Base-by-base conservation (phyloP, 768 basidiomycete species). In the Filobasidium wieringae region DNA sequence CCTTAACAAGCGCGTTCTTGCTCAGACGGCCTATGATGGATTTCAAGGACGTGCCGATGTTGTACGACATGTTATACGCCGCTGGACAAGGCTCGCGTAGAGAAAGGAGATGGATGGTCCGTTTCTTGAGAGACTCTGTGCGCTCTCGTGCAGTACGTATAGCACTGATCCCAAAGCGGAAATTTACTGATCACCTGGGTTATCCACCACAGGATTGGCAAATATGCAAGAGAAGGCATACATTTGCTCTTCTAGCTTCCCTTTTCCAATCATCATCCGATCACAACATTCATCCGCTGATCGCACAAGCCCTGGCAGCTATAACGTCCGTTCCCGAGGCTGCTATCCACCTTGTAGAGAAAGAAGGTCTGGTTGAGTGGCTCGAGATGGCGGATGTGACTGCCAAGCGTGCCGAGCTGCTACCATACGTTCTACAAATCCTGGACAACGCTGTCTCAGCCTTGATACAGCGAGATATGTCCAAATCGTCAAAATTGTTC, bases 1-100 rank as follows among this genome's bases (percentile, higher is more conserved):
- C 92, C 0, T 75, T 85, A 15, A 86, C 85, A 0, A 83, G 87
- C 1, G 80, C 86, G 4, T 96, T 95, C 78, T 80, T 97, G 5
- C 80, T 97, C 0, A 91, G 95, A 72, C 82, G 93, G 1, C 84
- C 89, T 0, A 80, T 82, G 55, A 75, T 96, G 7, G 92, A 96
- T 66, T 75, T 76, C 0, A 76, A 75, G 0, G 92, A 96, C 67
- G 87, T 96, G 0, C 93, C 93, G 0, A 83, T 96, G 83, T 74
- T 99, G 4, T 96, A 88, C 67, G 78, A 78, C 11, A 84, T 93
- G 82, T 77, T 96, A 3, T 95, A 89, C 69, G 88, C 86, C 64
- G 79, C 78, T 22, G 75, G 77, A 3, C 84, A 87, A 37, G 84
- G 84, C 14, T 90, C 87, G 85, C 85, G 82, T 74, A 85, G 83